Conservation (phyloP, 768 basidiomycete genomes). For the Scleroderma citrinum region DNA sequence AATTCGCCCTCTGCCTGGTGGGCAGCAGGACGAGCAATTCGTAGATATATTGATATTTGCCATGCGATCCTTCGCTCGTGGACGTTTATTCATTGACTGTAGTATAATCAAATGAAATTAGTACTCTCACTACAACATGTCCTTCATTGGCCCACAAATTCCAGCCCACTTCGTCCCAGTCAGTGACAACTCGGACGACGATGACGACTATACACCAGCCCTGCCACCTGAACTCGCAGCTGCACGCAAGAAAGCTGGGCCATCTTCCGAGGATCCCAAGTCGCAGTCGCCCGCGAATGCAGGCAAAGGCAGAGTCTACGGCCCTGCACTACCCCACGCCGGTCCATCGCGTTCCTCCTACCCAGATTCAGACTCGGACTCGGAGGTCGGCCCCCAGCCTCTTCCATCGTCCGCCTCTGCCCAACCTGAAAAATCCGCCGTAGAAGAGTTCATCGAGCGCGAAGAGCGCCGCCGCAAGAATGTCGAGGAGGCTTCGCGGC, state of each 20-base stretch:
- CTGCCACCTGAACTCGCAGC: conserved; percentile 68
- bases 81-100: too few relatives aligned
- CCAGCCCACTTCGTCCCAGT: conserved; percentile 40
- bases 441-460: conserved; percentile 76
- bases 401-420: conserved; percentile 34
- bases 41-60: not conserved
- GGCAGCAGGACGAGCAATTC: not conserved
- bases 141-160: conserved; percentile 51
- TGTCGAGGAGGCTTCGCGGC: conserved; percentile 73
- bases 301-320: conserved; percentile 32
- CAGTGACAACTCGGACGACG: conserved; percentile 32
- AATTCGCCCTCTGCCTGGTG: too few relatives aligned
- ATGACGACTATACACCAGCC: conserved; percentile 66
- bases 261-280: conserved; percentile 15
- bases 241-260: conserved; percentile 30
- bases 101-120: too few relatives aligned
- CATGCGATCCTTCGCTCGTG: not conserved
- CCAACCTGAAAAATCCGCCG: conserved; percentile 47
- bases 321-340: conserved; percentile 47
- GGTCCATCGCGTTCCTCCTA: not conserved
- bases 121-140: too few relatives aligned
- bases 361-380: conserved; percentile 48
- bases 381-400: conserved; percentile 83
- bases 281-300: too few relatives aligned
- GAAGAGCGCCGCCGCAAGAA: conserved; percentile 74